Evolutionary conservation across 805 yeast species (phyloP).

Genomic region (Limtongozyma cylindracea): DNA sequence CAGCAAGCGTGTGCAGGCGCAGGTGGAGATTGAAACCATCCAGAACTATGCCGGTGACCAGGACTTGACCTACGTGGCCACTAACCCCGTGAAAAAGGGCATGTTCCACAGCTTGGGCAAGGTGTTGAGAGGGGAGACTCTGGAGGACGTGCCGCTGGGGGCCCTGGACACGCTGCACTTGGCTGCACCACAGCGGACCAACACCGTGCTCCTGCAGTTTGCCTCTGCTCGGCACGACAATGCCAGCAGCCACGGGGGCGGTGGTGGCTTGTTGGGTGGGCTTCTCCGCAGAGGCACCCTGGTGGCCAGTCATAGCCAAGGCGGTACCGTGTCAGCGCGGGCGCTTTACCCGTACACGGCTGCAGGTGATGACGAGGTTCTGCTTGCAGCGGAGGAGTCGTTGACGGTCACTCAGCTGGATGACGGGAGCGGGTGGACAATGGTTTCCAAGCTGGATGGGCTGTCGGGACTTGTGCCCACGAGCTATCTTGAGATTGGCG

Average conservation of each 20-base stretch:
- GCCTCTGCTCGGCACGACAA: too few relatives aligned
- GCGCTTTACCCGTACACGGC: conserved; percentile 35
- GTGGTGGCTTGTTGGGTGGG: conserved; percentile 4
- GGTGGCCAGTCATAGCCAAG: too few relatives aligned
- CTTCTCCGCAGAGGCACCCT: conserved; percentile 10
- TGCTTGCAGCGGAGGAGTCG: conserved; percentile 32
- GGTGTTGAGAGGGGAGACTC: too few relatives aligned
- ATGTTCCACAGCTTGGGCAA: conserved; percentile 6
- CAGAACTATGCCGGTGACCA: conserved; percentile 61
- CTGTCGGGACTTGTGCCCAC: conserved; percentile 68
- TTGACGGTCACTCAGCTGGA: conserved; percentile 38
- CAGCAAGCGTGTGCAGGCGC: conserved; percentile 42
- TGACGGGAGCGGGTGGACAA: conserved; percentile 89
- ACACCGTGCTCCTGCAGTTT: conserved; percentile 10
- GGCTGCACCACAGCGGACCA: too few relatives aligned
- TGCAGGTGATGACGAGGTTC: conserved; percentile 51
- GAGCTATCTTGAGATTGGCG: conserved; percentile 30
- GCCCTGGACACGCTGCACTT: conserved; percentile 1
- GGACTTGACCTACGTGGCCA: conserved; percentile 34
- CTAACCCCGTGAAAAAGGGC: conserved; percentile 30
- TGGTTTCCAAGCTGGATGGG: conserved; percentile 17
- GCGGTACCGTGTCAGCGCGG: conserved; percentile 5
- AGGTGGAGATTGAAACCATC: conserved; percentile 78
- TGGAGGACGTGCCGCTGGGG: too few relatives aligned
- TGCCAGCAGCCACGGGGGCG: conserved; percentile 1